A percentile compares a stretch with the other conserved stretches of the same genome.
phyloP scores from a whole-genome alignment of 768 basidiomycete genomes.

The Termitomyces bulborhizus region DNA sequence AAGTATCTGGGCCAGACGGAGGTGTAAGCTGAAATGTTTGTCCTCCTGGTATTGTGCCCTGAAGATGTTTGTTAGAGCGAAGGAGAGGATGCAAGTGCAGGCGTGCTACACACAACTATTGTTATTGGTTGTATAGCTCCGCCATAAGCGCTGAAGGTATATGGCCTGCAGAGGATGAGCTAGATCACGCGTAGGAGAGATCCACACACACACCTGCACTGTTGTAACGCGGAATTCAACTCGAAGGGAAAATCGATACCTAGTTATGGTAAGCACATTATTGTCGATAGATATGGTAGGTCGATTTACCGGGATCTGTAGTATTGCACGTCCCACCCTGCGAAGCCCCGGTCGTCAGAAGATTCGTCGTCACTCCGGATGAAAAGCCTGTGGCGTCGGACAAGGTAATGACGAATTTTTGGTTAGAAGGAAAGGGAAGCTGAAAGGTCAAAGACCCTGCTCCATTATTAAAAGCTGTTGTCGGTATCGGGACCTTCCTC shows the following conservation, averaged over 20 bases:
- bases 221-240: slow-evolving; percentile 46
- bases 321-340: slow-evolving; percentile 47
- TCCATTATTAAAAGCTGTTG: slow-evolving; percentile 46
- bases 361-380: slow-evolving; percentile 49
- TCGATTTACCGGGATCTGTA: slow-evolving; percentile 28
- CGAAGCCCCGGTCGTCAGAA: slow-evolving; percentile 44
- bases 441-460: slow-evolving; percentile 45
- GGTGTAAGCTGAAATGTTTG: slow-evolving; percentile 38
- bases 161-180: slow-evolving; percentile 29
- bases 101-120: slow-evolving; percentile 35
- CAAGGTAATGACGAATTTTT: slow-evolving; percentile 53
- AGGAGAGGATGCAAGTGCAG: background rate
- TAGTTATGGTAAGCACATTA: slow-evolving; percentile 11
- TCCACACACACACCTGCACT: slow-evolving; percentile 49
- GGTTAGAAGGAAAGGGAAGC: slow-evolving; percentile 32
- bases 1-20: slow-evolving; percentile 31
- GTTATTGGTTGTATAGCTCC: slow-evolving; percentile 48
- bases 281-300: background rate
- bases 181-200: background rate
- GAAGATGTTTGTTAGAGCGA: background rate
- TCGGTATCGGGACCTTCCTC: slow-evolving; percentile 48
- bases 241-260: slow-evolving; percentile 40
- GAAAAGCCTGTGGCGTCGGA: slow-evolving; percentile 68
- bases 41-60: slow-evolving; percentile 66
- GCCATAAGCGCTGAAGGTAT: slow-evolving; percentile 36